A percentile compares a stretch with the other conserved stretches of the same genome.
Evolutionary conservation across 495 filamentous ascomycete genomes (phyloP).

Genomic region (Corynascus novoguineensis): DNA sequence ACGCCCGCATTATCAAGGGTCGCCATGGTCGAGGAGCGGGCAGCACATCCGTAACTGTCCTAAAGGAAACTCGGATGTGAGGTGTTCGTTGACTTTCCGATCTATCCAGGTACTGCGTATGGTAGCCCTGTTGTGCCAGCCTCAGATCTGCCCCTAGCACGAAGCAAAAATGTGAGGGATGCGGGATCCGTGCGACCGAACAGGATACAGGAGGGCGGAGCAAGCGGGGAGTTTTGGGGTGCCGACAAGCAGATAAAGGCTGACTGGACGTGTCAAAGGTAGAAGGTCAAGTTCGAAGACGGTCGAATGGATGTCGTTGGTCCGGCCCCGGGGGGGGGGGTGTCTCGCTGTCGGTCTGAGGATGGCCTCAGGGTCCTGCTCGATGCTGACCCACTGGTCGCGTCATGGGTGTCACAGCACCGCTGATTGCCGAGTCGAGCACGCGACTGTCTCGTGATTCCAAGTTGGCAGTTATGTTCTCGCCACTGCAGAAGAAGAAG

Average conservation of each 20-base stretch:
- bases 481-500: no score
- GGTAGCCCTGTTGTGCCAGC: no score
- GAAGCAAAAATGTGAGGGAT: no score
- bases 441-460: neutral
- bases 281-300: neutral
- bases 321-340: neutral
- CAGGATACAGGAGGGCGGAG: no score
- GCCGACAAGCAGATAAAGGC: no score
- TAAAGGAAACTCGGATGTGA: no score
- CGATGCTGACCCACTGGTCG: no score
- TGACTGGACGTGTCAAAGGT: neutral
- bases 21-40: slow-evolving; percentile 16
- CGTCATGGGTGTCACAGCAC: neutral
- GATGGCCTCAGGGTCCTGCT: neutral
- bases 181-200: no score
- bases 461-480: neutral
- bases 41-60: neutral
- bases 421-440: neutral
- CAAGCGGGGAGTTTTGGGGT: no score
- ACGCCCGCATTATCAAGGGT: slow-evolving; percentile 15
- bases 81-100: no score
- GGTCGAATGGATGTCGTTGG: neutral
- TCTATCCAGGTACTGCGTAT: no score
- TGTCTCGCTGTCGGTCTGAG: neutral
- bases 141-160: no score